These are phyloP conservation scores for Ganoderma lucidum DNA, from an alignment of 1,284 basidiomycete genomes.

Conservation along the genomic window DNA sequence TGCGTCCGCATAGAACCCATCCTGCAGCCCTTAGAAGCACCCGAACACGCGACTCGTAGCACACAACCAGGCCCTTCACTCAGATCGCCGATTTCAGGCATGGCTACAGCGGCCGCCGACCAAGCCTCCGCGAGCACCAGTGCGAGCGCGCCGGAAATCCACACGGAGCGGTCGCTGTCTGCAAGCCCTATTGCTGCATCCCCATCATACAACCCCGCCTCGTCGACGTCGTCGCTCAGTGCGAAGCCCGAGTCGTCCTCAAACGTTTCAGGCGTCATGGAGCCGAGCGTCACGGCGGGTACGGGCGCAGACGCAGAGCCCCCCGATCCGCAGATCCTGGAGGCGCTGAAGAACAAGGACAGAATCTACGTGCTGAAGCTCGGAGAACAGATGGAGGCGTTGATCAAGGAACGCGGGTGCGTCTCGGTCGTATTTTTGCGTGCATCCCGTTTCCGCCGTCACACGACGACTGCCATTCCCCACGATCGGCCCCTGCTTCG, in stretches of 20 bases:
- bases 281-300: constrained; percentile 22
- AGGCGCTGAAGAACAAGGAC: constrained; percentile 87
- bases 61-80: constrained; percentile 5
- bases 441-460: constrained; percentile 20
- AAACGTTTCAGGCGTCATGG: constrained; percentile 23
- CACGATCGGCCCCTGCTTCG: constrained; percentile 14
- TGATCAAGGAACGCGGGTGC: constrained; percentile 77
- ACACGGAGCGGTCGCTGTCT: constrained; percentile 29
- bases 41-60: constrained; percentile 15
- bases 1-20: constrained; percentile 22
- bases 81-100: constrained; percentile 25
- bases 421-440: constrained; percentile 39
- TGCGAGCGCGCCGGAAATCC: constrained; percentile 37
- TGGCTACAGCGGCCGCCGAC: constrained; percentile 33
- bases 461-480: constrained; percentile 22
- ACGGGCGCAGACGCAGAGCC: constrained; percentile 47
- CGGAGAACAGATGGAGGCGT: constrained; percentile 80
- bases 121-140: constrained; percentile 33
- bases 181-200: constrained; percentile 34
- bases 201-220: constrained; percentile 34
- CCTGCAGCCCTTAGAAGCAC: constrained; percentile 15
- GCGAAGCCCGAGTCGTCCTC: constrained; percentile 32
- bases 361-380: constrained; percentile 84
- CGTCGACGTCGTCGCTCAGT: constrained; percentile 31
- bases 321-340: constrained; percentile 76